Evolutionary conservation across 2,329 filamentous ascomycete species (phyloP).

Genomic region (Penicillium brasilianum): DNA sequence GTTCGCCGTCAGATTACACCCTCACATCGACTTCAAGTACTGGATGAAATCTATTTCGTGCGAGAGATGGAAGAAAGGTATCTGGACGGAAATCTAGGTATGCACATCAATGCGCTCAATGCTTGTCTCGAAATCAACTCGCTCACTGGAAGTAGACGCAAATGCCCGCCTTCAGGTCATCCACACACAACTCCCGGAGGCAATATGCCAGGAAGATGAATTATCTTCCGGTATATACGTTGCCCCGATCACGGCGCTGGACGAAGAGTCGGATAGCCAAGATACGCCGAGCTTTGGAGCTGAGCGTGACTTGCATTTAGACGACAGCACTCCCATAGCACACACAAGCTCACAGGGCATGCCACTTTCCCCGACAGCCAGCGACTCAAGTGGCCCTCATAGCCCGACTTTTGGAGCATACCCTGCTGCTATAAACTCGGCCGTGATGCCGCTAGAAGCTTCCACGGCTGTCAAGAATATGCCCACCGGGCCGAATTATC

Average conservation of each 20-base stretch:
- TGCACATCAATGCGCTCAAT: neutral
- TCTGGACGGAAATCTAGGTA: constrained; percentile 39
- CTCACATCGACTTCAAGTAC: constrained; percentile 34
- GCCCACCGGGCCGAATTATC: constrained; percentile 17
- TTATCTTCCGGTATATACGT: constrained; percentile 12
- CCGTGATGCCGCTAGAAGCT: constrained; percentile 20
- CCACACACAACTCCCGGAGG: constrained; percentile 28
- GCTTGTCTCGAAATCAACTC: neutral
- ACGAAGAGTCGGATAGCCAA: constrained; percentile 11
- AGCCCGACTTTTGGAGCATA: constrained; percentile 27
- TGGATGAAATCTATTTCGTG: constrained; percentile 44
- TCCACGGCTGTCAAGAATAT: constrained; percentile 16
- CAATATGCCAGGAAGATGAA: constrained; percentile 21
- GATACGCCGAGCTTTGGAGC: constrained; percentile 6
- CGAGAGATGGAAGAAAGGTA: constrained; percentile 40
- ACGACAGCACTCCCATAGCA: constrained; percentile 14
- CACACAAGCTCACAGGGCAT: constrained; percentile 8
- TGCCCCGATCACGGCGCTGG: constrained; percentile 6
- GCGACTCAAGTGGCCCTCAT: constrained; percentile 29
- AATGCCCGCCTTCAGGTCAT: constrained; percentile 28
- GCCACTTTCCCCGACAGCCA: constrained; percentile 29
- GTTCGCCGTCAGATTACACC: constrained; percentile 41
- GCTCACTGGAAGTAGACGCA: constrained; percentile 21
- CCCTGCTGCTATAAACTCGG: constrained; percentile 11
- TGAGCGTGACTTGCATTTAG: neutral